Base-by-base conservation (phyloP, 2,329 filamentous ascomycete species). In the Fusarium poae region DNA sequence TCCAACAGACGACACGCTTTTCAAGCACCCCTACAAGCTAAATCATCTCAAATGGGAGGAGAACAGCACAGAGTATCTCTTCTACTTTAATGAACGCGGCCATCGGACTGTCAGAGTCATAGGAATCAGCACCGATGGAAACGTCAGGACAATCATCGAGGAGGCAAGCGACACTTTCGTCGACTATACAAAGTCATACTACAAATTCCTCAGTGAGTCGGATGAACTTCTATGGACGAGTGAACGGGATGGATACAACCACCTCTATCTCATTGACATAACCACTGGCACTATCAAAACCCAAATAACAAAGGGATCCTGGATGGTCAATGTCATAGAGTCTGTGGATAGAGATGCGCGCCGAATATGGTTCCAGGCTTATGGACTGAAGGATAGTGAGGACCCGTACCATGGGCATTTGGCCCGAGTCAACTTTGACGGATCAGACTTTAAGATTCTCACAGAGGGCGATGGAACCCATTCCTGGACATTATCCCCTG, bases 391-490 rank as follows among this genome's bases (percentile, higher is more conserved):
- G 1, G 27, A 51, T 3, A 51, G 29, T 3, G 64, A 77, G 40
- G 76, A 77, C 44, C 74, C 74, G 0, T 77, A 77, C 23, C 67
- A 76, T 29, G 50, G 55, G 11, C 71, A 77, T n/a, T 48, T 77
- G 2, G 70, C 53, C 3, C 60, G 58, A 20, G 55, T 76, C 45
- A 70, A 67, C 34, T 67, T 77, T 40, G 73, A 77, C 20, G 75
- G 75, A 10, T 72, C 74, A 3, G 72, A 54, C 10, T 71, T 76
- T 1, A 66, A 48, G 23, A 39, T 71, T 6, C 55, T 77, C 5
- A 76, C 76, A 15, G 53, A 69, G 4, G 76, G 70, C 4, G 68
- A 77, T 39, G 76, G 74, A 7, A 72, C 72, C 23, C 76, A 77
- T 48, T 62, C 66, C 9, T 74, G 73, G 69, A 53, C 35, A 0